Evolutionary conservation across 805 yeast species (phyloP).

Genomic region (Cyberlindnera petersonii): DNA sequence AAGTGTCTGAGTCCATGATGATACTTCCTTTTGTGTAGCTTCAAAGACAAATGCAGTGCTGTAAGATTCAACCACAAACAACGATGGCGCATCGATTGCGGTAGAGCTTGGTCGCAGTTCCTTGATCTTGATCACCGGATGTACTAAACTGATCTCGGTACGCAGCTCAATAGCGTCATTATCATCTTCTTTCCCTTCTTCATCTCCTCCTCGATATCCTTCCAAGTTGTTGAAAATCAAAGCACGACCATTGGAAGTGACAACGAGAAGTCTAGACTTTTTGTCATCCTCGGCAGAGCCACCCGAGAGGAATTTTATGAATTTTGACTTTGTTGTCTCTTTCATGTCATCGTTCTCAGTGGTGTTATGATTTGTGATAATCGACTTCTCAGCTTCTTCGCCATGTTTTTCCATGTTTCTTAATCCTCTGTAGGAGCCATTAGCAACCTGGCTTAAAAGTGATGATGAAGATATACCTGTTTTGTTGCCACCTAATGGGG

Average conservation of each 20-base stretch:
- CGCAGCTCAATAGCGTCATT: slow-evolving; percentile 37
- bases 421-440: slow-evolving; percentile 40
- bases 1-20: slow-evolving; percentile 54
- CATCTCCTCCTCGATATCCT: too few relatives aligned
- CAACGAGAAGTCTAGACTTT: slow-evolving; percentile 47
- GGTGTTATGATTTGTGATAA: slow-evolving; percentile 21
- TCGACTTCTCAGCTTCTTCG: slow-evolving; percentile 30
- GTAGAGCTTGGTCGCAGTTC: slow-evolving; percentile 46
- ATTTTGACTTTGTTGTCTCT: slow-evolving; percentile 19
- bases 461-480: slow-evolving; percentile 36
- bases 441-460: slow-evolving; percentile 41
- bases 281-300: slow-evolving; percentile 32
- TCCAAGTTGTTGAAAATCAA: slow-evolving; percentile 42
- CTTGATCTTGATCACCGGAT: slow-evolving; percentile 50
- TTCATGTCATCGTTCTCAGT: slow-evolving; percentile 13
- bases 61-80: slow-evolving; percentile 56
- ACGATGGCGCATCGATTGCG: slow-evolving; percentile 32
- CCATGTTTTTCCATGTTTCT: slow-evolving; percentile 31
- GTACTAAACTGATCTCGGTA: slow-evolving; percentile 51
- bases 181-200: slow-evolving; percentile 8
- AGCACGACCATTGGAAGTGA: slow-evolving; percentile 63
- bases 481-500: slow-evolving; percentile 47
- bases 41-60: slow-evolving; percentile 53
- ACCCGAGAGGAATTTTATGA: slow-evolving; percentile 24
- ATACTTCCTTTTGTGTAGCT: slow-evolving; percentile 46